These are phyloP conservation scores for Globisporangium rhizosaccharum DNA, from an alignment of 352 stramenopile species.

Conservation along the genomic window DNA sequence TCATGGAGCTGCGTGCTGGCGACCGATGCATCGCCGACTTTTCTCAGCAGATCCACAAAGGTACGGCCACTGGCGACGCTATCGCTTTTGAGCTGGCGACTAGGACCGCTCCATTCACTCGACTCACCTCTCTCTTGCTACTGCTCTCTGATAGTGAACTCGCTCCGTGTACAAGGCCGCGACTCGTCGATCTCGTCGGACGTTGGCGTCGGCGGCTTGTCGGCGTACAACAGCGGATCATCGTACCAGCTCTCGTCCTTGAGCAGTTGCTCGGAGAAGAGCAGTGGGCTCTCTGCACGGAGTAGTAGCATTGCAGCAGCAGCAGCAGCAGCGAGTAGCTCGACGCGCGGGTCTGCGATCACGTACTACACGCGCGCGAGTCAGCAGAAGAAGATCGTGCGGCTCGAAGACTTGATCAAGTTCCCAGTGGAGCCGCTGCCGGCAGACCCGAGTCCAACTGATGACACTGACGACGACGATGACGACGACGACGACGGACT, in stretches of 20 bases:
- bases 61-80: slow-evolving; percentile 3
- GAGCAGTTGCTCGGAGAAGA: slow-evolving; percentile 6
- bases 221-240: slow-evolving; percentile 1
- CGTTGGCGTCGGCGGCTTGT: not conserved
- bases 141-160: slow-evolving; percentile 6
- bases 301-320: not conserved
- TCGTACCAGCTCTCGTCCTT: slow-evolving; percentile 6
- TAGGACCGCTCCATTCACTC: too few relatives aligned
- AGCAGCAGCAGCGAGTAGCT: not conserved
- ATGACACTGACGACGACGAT: slow-evolving; percentile 5
- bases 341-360: slow-evolving; percentile 10
- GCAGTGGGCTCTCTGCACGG: slow-evolving; percentile 1
- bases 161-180: slow-evolving; percentile 12
- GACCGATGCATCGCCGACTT: slow-evolving; percentile 31
- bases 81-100: not conserved
- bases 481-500: slow-evolving; percentile 2
- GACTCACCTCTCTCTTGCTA: not conserved
- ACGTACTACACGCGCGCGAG: slow-evolving; percentile 18
- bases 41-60: slow-evolving; percentile 26
- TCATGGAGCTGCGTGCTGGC: slow-evolving; percentile 36
- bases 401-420: slow-evolving; percentile 16
- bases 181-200: slow-evolving; percentile 21
- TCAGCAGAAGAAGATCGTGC: slow-evolving; percentile 14
- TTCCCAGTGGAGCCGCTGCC: slow-evolving; percentile 9
- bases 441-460: too few relatives aligned